Conservation (phyloP, 441 rosid genomes). For the Rhodomyrtus psidioides region DNA sequence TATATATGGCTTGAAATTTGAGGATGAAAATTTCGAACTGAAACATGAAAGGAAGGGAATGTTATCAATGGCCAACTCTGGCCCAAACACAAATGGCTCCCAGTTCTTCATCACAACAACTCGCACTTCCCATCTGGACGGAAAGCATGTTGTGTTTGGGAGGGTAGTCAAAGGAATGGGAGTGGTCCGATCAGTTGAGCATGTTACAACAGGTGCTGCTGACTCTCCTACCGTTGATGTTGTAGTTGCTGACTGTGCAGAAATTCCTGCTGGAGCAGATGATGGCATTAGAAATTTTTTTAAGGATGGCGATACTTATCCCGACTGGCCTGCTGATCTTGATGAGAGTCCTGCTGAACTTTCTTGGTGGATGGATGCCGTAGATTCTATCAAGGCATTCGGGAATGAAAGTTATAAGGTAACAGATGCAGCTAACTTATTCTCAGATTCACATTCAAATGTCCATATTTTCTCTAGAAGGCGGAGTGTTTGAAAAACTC, state of each 20-base stretch:
- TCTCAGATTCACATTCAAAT: not conserved
- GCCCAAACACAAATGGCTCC: constrained; percentile 82
- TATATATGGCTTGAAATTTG: constrained; percentile 77
- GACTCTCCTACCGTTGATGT: constrained; percentile 54
- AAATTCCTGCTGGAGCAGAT: constrained; percentile 66
- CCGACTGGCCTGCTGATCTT: constrained; percentile 94
- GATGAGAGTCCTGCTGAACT: constrained; percentile 52
- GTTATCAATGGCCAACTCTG: constrained; percentile 90
- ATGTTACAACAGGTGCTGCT: constrained; percentile 43
- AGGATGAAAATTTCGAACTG: constrained; percentile 83
- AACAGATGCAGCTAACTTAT: not conserved
- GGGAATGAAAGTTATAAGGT: constrained; percentile 90
- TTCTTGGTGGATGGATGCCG: constrained; percentile 91
- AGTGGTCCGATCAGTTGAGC: constrained; percentile 79
- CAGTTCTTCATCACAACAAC: constrained; percentile 93
- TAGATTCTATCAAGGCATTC: constrained; percentile 56
- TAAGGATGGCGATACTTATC: constrained; percentile 76
- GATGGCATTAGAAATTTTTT: constrained; percentile 77
- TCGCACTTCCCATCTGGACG: constrained; percentile 80
- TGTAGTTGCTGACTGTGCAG: constrained; percentile 66
- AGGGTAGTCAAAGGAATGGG: constrained; percentile 91
- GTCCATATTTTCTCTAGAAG: not conserved
- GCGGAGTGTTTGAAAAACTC: not conserved
- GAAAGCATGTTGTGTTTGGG: constrained; percentile 93
- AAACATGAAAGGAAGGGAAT: constrained; percentile 96